Percentiles rank a stretch among this genome's conserved stretches.
Evolutionary conservation across 2,329 filamentous ascomycete genomes (phyloP).

Genomic region (Paecilomyces formosus): DNA sequence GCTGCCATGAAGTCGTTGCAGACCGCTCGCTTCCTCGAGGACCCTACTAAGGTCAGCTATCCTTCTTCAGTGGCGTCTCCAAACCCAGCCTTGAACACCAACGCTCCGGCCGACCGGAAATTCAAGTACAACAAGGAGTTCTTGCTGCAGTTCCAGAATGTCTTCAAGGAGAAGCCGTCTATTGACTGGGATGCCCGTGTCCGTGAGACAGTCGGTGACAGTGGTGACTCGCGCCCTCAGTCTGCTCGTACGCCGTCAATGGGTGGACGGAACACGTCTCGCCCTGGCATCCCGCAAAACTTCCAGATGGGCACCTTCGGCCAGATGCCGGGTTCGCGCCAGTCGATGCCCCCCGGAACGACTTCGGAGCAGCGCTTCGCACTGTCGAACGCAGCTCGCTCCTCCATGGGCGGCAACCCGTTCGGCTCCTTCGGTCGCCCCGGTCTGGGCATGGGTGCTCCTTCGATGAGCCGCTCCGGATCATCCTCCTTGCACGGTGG

Average conservation of each 20-base stretch:
- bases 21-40: slow-evolving; percentile 78
- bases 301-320: slow-evolving; percentile 67
- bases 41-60: slow-evolving; percentile 73
- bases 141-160: slow-evolving; percentile 88
- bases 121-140: slow-evolving; percentile 96
- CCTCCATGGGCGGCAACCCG: slow-evolving; percentile 41
- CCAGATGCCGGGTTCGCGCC: slow-evolving; percentile 32
- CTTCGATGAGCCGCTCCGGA: slow-evolving; percentile 57
- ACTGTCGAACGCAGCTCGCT: slow-evolving; percentile 49
- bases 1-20: slow-evolving; percentile 89
- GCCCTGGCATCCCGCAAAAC: slow-evolving; percentile 44
- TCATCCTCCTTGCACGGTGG: slow-evolving; percentile 49
- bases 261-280: slow-evolving; percentile 44
- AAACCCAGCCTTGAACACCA: slow-evolving; percentile 79
- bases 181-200: slow-evolving; percentile 88
- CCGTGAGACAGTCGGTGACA: slow-evolving; percentile 74
- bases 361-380: slow-evolving; percentile 70
- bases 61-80: slow-evolving; percentile 78
- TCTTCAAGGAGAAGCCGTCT: slow-evolving; percentile 95
- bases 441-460: slow-evolving; percentile 55
- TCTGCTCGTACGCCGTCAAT: slow-evolving; percentile 44
- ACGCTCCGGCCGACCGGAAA: slow-evolving; percentile 64
- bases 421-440: slow-evolving; percentile 58
- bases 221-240: slow-evolving; percentile 55
- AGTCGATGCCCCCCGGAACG: slow-evolving; percentile 65